These are phyloP conservation scores for Lasiodiplodia theobromae DNA, from an alignment of 2,329 filamentous ascomycete genomes.

Conservation along the genomic window DNA sequence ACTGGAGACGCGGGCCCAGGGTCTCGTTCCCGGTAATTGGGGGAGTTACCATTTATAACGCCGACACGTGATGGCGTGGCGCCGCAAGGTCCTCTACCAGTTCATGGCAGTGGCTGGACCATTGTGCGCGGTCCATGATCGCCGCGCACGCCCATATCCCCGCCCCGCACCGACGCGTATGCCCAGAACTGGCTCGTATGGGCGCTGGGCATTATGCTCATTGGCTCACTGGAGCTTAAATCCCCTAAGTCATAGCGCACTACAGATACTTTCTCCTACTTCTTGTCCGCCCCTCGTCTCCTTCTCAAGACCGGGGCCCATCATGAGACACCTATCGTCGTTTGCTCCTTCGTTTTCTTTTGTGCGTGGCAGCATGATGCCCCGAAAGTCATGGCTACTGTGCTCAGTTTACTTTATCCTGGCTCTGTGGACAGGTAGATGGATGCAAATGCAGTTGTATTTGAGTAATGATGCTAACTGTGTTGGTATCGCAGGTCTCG, in stretches of 20 bases:
- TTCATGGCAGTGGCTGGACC: slow-evolving; percentile 5
- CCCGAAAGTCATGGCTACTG: not conserved
- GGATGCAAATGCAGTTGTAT: not conserved
- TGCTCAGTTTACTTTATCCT: not conserved
- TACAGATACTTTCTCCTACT: not conserved
- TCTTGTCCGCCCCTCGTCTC: not conserved
- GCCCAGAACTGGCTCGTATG: slow-evolving; percentile 8
- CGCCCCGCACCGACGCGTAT: slow-evolving; percentile 8
- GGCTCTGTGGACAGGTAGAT: not conserved
- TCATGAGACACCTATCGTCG: not conserved
- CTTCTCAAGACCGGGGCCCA: not conserved
- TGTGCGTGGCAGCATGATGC: not conserved
- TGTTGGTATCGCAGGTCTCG: not conserved
- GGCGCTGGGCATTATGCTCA: slow-evolving; percentile 1
- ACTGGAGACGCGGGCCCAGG: not conserved
- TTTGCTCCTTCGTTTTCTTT: not conserved
- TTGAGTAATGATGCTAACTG: not conserved
- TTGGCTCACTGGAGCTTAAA: slow-evolving; percentile 3
- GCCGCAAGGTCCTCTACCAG: not conserved
- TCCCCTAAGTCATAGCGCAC: not conserved
- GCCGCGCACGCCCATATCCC: slow-evolving; percentile 1
- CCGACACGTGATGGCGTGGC: slow-evolving; percentile 1
- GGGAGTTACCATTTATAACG: not conserved
- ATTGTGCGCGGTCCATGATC: slow-evolving; percentile 7
- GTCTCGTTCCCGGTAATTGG: slow-evolving; percentile 18